These are phyloP conservation scores for Rhodomyrtus psidioides DNA, from an alignment of 441 rosid species.

Conservation along the genomic window DNA sequence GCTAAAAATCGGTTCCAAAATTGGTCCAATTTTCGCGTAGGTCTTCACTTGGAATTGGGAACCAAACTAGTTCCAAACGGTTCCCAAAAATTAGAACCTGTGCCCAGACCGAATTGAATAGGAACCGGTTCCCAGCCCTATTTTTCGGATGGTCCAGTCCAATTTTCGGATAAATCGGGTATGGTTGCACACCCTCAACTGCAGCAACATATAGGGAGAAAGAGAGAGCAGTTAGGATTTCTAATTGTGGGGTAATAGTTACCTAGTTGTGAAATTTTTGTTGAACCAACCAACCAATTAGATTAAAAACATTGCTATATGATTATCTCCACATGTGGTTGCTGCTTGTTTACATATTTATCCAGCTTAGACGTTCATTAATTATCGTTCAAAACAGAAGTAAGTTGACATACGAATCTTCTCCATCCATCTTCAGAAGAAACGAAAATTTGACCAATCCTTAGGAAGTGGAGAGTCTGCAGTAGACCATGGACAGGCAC, in stretches of 20 bases:
- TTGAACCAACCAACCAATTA: neutral
- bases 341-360: neutral
- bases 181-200: too few relatives aligned
- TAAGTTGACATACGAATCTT: neutral
- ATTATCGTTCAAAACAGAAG: neutral
- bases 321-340: neutral
- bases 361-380: neutral
- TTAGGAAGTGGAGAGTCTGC: neutral
- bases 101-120: too few relatives aligned
- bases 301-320: neutral
- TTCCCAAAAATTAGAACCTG: too few relatives aligned
- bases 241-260: neutral
- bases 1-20: too few relatives aligned
- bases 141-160: too few relatives aligned
- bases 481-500: slow-evolving; percentile 7
- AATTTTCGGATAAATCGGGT: too few relatives aligned
- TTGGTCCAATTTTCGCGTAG: too few relatives aligned
- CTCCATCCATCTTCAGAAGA: slow-evolving; percentile 23
- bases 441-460: slow-evolving; percentile 21
- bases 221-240: too few relatives aligned
- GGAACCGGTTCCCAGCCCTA: too few relatives aligned
- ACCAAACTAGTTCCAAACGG: too few relatives aligned
- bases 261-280: neutral
- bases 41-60: too few relatives aligned
- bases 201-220: neutral